Evolutionary conservation across 2,329 filamentous ascomycete species (phyloP).

Genomic region (Calycina marina): DNA sequence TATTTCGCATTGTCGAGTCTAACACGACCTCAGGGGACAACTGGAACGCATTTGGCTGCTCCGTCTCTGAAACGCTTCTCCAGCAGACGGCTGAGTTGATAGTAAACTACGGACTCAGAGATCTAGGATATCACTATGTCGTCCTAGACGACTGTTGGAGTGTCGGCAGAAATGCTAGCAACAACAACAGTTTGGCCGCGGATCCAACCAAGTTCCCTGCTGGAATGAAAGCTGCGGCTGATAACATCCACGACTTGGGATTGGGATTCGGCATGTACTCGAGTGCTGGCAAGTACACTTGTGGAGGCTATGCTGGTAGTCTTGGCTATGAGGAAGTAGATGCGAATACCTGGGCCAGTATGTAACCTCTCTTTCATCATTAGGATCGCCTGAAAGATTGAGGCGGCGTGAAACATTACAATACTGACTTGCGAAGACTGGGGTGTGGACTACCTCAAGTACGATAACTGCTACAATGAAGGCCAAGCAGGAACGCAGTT

Average conservation of each 20-base stretch:
- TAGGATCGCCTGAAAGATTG: too few species aligned
- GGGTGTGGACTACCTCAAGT: constrained; percentile 38
- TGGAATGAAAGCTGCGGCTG: constrained; percentile 31
- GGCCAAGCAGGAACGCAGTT: constrained; percentile 31
- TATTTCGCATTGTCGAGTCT: background rate
- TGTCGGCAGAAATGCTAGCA: constrained; percentile 26
- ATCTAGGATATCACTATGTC: constrained; percentile 41
- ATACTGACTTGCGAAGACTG: too few species aligned
- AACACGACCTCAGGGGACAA: constrained; percentile 12
- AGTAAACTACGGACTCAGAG: constrained; percentile 33
- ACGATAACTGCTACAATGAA: constrained; percentile 42
- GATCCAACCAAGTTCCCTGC: constrained; percentile 30
- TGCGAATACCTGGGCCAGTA: constrained; percentile 34
- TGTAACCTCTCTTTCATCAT: too few species aligned
- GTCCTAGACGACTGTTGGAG: constrained; percentile 40
- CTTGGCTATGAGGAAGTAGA: constrained; percentile 36
- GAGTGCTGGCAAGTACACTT: constrained; percentile 29
- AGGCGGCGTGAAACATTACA: too few species aligned
- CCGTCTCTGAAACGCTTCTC: constrained; percentile 35
- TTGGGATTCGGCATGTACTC: constrained; percentile 39
- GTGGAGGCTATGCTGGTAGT: constrained; percentile 28
- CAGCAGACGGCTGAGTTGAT: constrained; percentile 31
- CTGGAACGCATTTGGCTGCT: constrained; percentile 37
- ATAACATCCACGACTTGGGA: constrained; percentile 31
- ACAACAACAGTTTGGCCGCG: constrained; percentile 28